Evolutionary conservation across 192 early-diverging fungal genomes (phyloP).

Genomic region (Endogone sp.): DNA sequence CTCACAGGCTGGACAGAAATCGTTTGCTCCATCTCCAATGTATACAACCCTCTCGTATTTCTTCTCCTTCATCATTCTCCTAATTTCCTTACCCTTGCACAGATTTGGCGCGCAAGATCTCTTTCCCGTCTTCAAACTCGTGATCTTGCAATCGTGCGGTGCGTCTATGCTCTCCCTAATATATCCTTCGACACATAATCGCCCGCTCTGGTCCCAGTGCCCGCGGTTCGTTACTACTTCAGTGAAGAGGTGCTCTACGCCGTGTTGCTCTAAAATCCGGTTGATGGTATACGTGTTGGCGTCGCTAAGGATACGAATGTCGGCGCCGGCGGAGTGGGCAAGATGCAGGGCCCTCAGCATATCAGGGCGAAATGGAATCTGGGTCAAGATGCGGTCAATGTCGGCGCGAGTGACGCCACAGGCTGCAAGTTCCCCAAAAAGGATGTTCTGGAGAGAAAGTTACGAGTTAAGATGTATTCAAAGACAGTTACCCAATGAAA

Average conservation of each 20-base stretch:
- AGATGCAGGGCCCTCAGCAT: neutral
- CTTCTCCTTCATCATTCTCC: neutral
- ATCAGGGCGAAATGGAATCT: neutral
- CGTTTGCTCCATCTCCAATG: slow-evolving; percentile 6
- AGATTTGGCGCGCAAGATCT: slow-evolving; percentile 2
- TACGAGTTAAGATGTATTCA: neutral
- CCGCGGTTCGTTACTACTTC: slow-evolving; percentile 3
- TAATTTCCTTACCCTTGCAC: slow-evolving; percentile 4
- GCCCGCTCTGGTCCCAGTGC: neutral
- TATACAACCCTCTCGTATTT: neutral
- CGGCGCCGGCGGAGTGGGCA: neutral
- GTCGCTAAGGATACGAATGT: slow-evolving; percentile 3
- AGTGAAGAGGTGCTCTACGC: slow-evolving; percentile 1
- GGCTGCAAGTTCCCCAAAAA: neutral
- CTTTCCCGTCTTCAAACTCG: neutral
- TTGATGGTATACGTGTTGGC: slow-evolving; percentile 4
- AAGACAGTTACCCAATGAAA: neutral
- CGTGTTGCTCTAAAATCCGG: neutral
- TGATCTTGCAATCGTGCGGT: neutral
- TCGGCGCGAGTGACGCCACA: neutral
- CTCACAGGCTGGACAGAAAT: slow-evolving; percentile 2
- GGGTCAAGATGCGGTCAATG: neutral
- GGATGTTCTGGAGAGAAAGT: neutral
- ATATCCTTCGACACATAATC: neutral
- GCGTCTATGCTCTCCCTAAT: neutral